These are phyloP conservation scores for Xylaria sp. DNA, from an alignment of 2,329 filamentous ascomycete species.

Conservation along the genomic window DNA sequence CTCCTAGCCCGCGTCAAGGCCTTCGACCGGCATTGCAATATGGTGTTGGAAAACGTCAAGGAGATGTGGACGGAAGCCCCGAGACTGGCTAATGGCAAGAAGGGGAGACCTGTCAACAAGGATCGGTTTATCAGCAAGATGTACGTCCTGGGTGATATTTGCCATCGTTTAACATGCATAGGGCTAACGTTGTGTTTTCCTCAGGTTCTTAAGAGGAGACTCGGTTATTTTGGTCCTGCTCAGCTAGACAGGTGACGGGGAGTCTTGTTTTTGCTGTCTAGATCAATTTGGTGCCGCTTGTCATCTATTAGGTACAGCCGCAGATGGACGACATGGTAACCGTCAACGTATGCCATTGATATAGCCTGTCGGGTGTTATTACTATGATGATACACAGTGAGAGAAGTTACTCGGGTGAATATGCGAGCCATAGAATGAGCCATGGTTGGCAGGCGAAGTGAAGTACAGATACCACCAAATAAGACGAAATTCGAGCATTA, in stretches of 20 bases:
- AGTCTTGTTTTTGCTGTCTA: slow-evolving; percentile 3
- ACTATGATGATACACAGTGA: slow-evolving; percentile 1
- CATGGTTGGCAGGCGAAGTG: slow-evolving; percentile 11
- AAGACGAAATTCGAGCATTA: slow-evolving; percentile 13
- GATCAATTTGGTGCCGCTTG: slow-evolving; percentile 6
- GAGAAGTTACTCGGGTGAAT: slow-evolving; percentile 1
- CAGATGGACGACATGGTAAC: slow-evolving; percentile 2
- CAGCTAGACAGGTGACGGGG: slow-evolving; percentile 55
- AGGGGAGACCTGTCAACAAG: slow-evolving; percentile 91
- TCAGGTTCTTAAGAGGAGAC: slow-evolving; percentile 82
- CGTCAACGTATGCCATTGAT: slow-evolving; percentile 1
- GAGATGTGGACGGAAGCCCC: slow-evolving; percentile 99
- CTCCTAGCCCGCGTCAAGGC: slow-evolving; percentile 96
- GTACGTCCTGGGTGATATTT: slow-evolving; percentile 52
- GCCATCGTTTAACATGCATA: not conserved
- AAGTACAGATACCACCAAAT: slow-evolving; percentile 19
- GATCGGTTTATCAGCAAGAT: slow-evolving; percentile 98
- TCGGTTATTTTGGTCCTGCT: slow-evolving; percentile 85
- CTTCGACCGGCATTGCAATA: slow-evolving; percentile 98
- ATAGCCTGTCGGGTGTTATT: slow-evolving; percentile 5
- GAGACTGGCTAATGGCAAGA: slow-evolving; percentile 78
- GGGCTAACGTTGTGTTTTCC: slow-evolving; percentile 6
- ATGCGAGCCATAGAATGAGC: slow-evolving; percentile 7
- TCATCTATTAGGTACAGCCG: slow-evolving; percentile 10
- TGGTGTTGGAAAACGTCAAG: slow-evolving; percentile 96